phyloP scores from a whole-genome alignment of 345 rosid species.

The Eucalyptus polybractea region DNA sequence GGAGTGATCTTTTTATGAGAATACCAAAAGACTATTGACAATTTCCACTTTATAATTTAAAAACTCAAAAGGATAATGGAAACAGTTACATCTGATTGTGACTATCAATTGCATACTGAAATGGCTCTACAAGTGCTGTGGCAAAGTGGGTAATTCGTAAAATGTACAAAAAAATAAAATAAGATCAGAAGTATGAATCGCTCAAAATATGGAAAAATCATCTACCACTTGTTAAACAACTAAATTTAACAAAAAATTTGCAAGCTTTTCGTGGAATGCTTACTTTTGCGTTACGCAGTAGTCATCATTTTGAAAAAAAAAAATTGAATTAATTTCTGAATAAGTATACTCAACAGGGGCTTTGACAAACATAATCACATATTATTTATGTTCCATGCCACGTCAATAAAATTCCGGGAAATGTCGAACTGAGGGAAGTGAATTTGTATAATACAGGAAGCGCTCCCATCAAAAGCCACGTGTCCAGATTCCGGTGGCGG shows the following conservation, averaged over 20 bases:
- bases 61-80: neutral
- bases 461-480: neutral
- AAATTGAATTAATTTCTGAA: neutral
- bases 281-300: neutral
- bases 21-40: neutral
- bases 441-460: too few species aligned
- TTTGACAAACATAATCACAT: neutral
- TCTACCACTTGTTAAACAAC: neutral
- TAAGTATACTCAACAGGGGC: neutral
- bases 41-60: neutral
- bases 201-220: neutral
- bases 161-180: neutral
- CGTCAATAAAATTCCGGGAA: too few species aligned
- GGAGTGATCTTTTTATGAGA: neutral
- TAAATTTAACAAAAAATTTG: neutral
- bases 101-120: neutral
- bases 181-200: neutral
- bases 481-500: neutral
- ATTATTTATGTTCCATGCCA: neutral
- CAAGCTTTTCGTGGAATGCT: neutral
- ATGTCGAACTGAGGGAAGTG: too few species aligned
- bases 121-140: neutral
- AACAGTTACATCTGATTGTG: neutral
- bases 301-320: neutral
- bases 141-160: neutral